Conservation (phyloP, 106 monocot genomes). For the Alisma plantagoaquatica region DNA sequence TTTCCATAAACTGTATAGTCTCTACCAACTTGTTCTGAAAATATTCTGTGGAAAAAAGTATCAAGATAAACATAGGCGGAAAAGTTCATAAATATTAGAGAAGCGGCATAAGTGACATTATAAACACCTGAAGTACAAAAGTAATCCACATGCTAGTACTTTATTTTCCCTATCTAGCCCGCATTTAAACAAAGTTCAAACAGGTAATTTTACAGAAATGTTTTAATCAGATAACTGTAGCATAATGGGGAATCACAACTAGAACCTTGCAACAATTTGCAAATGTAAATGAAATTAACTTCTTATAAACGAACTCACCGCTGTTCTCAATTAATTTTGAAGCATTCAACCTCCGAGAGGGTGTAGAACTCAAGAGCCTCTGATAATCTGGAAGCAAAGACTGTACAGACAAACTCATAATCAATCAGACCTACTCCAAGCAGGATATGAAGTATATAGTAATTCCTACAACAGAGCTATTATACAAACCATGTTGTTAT, state of each 20-base stretch:
- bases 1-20: constrained; percentile 98
- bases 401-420: too few relatives aligned
- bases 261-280: background rate
- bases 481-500: too few relatives aligned
- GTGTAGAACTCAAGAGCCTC: constrained; percentile 83
- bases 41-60: constrained; percentile 57
- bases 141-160: too few relatives aligned
- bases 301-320: constrained; percentile 38
- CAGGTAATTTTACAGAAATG: too few relatives aligned
- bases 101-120: too few relatives aligned
- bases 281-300: background rate
- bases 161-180: too few relatives aligned
- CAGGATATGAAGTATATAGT: too few relatives aligned
- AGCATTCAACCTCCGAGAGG: constrained; percentile 84
- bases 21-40: constrained; percentile 98
- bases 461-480: too few relatives aligned
- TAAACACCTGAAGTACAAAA: too few relatives aligned
- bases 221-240: too few relatives aligned
- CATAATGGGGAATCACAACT: background rate
- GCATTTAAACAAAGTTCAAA: too few relatives aligned
- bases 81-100: background rate
- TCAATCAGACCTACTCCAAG: too few relatives aligned
- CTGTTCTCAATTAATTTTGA: constrained; percentile 87
- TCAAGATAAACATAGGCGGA: background rate
- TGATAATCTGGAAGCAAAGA: constrained; percentile 97